Evolutionary conservation across 2,329 filamentous ascomycete genomes (phyloP).

Genomic region (Seiridium unicorne): DNA sequence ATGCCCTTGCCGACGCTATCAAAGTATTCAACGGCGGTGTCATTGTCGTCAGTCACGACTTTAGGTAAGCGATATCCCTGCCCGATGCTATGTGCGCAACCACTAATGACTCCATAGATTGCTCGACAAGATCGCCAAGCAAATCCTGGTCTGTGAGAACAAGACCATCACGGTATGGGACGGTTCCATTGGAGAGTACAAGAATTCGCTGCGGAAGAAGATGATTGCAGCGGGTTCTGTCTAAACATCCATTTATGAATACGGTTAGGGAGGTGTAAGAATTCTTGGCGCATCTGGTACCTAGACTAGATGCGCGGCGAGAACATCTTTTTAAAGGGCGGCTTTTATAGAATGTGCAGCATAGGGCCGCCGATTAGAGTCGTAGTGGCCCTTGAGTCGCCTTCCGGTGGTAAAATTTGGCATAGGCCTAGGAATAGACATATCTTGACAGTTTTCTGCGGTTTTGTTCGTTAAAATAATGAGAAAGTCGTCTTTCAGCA

Average conservation of each 20-base stretch:
- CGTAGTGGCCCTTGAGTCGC: background rate
- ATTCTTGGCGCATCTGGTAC: background rate
- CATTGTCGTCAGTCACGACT: constrained; percentile 97
- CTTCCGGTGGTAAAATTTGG: background rate
- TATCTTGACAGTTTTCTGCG: background rate
- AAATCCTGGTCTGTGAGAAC: constrained; percentile 99
- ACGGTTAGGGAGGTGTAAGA: constrained; percentile 3
- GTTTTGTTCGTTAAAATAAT: no score
- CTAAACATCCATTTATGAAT: constrained; percentile 42
- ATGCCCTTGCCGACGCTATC: constrained; percentile 95
- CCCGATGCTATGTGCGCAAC: background rate
- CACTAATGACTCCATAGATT: constrained; percentile 55
- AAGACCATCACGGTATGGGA: constrained; percentile 90
- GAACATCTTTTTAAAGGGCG: background rate
- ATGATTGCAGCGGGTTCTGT: constrained; percentile 89
- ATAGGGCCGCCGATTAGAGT: constrained; percentile 1
- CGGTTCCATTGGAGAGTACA: constrained; percentile 89
- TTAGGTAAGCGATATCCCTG: constrained; percentile 66
- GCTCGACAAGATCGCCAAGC: constrained; percentile 98
- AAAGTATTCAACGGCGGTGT: constrained; percentile 96
- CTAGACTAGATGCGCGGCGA: constrained; percentile 5
- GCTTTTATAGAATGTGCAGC: constrained; percentile 7
- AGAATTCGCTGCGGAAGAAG: constrained; percentile 98
- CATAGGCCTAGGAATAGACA: background rate
- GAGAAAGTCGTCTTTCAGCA: no score